Base-by-base conservation (phyloP, 176 grass and related monocot genomes). In the Luzula sylvatica region DNA sequence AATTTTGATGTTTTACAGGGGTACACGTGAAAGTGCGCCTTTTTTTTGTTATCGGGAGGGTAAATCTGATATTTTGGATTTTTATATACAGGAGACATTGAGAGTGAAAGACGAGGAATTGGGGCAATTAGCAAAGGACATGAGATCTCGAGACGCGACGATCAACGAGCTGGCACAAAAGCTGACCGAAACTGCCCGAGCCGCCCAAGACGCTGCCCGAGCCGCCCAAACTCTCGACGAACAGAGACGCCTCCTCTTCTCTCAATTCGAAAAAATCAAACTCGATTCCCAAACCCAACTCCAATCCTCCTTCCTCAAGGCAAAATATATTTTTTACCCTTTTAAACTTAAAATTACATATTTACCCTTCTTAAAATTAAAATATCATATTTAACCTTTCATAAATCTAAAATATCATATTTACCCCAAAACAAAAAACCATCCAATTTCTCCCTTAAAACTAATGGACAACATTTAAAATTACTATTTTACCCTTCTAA, bases 21-120 rank as follows among this genome's bases (percentile, higher is more conserved):
- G n/a, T n/a, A n/a, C n/a, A n/a, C n/a, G n/a, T n/a, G n/a, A n/a
- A n/a, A n/a, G n/a, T n/a, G n/a, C n/a, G n/a, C n/a, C n/a, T n/a
- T n/a, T n/a, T n/a, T n/a, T n/a, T n/a, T n/a, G n/a, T n/a, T n/a
- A n/a, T n/a, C n/a, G n/a, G n/a, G n/a, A n/a, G n/a, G n/a, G n/a
- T n/a, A n/a, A n/a, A n/a, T n/a, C n/a, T n/a, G n/a, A n/a, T n/a
- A n/a, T n/a, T n/a, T n/a, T n/a, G n/a, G n/a, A n/a, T n/a, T n/a
- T n/a, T n/a, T n/a, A n/a, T n/a, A n/a, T n/a, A 56, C 72, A 98
- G 93, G 93, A 90, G 42, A 98, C 93, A 53, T 52, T 98, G 58
- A 70, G 66, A 80, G 93, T 98, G 50, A 98, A 98, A 85, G 86
- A 98, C 61, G 93, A 98, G 65, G 93, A 90, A 46, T 65, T 98